Percentiles rank a stretch among this genome's conserved stretches.
These are phyloP conservation scores for Neoascochyta sp. DNA, from an alignment of 2,329 filamentous ascomycete species.

Conservation along the genomic window DNA sequence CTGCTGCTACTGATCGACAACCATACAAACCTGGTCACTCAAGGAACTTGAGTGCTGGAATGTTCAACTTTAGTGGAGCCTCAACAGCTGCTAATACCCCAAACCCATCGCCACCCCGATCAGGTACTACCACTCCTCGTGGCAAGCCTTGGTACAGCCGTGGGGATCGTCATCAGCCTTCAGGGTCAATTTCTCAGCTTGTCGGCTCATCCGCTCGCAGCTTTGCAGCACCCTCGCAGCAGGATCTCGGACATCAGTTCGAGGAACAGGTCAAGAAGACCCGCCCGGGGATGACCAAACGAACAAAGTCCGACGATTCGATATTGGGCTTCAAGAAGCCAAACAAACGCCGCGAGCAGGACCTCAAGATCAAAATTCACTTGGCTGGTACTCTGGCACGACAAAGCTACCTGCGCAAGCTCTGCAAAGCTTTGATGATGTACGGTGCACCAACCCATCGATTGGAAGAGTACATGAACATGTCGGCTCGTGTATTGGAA, in stretches of 20 bases:
- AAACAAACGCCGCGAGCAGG: conserved; percentile 42
- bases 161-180: conserved; percentile 36
- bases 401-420: conserved; percentile 77
- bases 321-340: conserved; percentile 38
- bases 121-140: conserved; percentile 43
- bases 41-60: conserved; percentile 24
- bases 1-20: conserved; percentile 7
- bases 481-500: conserved; percentile 83
- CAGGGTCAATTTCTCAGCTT: conserved; percentile 43
- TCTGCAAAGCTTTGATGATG: conserved; percentile 82
- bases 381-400: conserved; percentile 69
- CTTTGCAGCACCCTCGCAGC: conserved; percentile 41
- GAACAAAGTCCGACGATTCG: conserved; percentile 35
- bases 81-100: conserved; percentile 37
- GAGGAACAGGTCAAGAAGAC: conserved; percentile 40
- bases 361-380: conserved; percentile 58
- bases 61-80: conserved; percentile 28
- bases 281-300: conserved; percentile 37
- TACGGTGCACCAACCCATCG: conserved; percentile 90
- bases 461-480: conserved; percentile 85
- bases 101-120: conserved; percentile 40
- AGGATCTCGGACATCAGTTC: conserved; percentile 43
- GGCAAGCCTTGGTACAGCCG: conserved; percentile 38
- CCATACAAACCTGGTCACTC: conserved; percentile 9
- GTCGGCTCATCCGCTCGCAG: conserved; percentile 44